Percentiles rank a stretch among this genome's conserved stretches.
Conservation (phyloP, 352 stramenopile species). For the Blastocystis sp. region DNA sequence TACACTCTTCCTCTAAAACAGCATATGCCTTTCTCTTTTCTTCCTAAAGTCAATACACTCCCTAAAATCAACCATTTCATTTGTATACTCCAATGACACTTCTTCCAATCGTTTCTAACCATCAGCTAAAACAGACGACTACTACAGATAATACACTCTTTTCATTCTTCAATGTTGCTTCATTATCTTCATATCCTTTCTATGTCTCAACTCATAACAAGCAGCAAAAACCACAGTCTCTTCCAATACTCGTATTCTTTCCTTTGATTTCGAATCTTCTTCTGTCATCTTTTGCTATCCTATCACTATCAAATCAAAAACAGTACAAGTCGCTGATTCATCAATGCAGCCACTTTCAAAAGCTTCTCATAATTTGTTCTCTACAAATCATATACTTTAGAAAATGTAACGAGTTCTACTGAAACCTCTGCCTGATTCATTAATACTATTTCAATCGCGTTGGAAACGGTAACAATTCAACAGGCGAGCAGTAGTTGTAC, state of each 20-base stretch:
- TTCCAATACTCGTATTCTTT: background rate
- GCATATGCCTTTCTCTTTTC: background rate
- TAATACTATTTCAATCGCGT: too few relatives aligned
- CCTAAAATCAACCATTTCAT: background rate
- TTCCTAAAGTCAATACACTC: background rate
- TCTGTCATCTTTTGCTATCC: background rate
- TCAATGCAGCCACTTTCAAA: conserved; percentile 45
- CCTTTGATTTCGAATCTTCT: background rate
- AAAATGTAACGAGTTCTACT: too few relatives aligned
- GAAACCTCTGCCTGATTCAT: too few relatives aligned
- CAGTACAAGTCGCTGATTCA: conserved; percentile 51
- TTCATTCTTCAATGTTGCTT: background rate
- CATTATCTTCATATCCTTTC: background rate
- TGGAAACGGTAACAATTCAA: too few relatives aligned
- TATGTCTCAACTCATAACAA: background rate
- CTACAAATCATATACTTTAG: background rate
- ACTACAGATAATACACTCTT: too few relatives aligned
- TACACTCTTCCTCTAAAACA: background rate
- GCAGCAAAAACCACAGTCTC: background rate
- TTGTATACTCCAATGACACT: too few relatives aligned
- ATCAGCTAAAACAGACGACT: background rate
- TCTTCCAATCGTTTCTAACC: background rate
- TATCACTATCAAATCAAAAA: background rate
- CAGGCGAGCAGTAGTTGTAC: too few relatives aligned
- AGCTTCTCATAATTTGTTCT: conserved; percentile 58